Base-by-base conservation (phyloP, 164 flowering plant species). In the Paratinospora sagittata region DNA sequence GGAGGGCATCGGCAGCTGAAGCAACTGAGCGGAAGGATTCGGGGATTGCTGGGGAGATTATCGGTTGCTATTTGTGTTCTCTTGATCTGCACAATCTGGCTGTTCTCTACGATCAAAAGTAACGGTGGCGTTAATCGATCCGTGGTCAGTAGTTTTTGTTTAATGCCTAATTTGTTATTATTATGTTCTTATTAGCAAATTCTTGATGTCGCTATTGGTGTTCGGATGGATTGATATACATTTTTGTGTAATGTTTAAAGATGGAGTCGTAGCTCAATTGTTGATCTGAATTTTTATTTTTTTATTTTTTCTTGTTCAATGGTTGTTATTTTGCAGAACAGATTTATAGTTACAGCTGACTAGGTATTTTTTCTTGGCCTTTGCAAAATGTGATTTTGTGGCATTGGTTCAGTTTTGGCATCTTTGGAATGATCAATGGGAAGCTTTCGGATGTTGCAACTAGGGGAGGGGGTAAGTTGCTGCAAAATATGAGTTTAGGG, bases 21-120 rank as follows among this genome's bases (percentile, higher is more conserved):
- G 74, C 86, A 78, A 65, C 57, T 74, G 73, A 68, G 77, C 60
- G 79, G 79, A 13, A 78, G 77, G 26, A 55, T 79, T 57, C 68
- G 66, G 39, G 82, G 73, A 8, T 2, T 83, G 65, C 27, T 76
- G 24, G 81, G 78, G 49, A 68, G 80, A 57, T 67, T 78, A 33
- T 68, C 78, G 37, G 79, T 84, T 47, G 84, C 79, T 2, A 67
- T 77, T 13, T 10, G 80, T 52, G 79, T 80, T 33, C 78, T 84
- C 33, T 68, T 81, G 71, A 47, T 84, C 27, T 84, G 84, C 65
- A 78, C 80, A 9, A n/a, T 84, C 66, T 80, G 76, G 16, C 77
- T 81, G 34, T 79, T 75, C 66, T 77, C 85, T 0, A 76, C 79
- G 19, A 76, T 75, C 47, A 65, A 70, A 37, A 72, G 72, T 10